Evolutionary conservation across 768 basidiomycete genomes (phyloP), one percentile per base, ranked within the genome.

Genomic region (Coprinellus aureogranulatus): DNA sequence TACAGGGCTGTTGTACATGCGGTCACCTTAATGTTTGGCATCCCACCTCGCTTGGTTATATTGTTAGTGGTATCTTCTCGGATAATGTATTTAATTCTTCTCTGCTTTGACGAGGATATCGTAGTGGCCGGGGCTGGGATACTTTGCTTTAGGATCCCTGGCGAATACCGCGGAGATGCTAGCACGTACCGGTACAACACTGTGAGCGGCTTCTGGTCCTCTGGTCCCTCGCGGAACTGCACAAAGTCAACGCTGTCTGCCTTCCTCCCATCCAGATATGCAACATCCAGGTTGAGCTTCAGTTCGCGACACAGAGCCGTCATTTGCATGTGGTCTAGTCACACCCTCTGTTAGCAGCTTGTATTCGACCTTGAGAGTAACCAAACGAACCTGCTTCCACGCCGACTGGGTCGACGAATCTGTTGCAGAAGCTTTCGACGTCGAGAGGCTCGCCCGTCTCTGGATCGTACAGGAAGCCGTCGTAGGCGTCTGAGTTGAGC

Each of bases 61-160:
- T 34, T 34, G 34, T 34, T 6, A 14, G 34, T 34, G 34, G 34
- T 44, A 44, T 22, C 41, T 18, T n/a, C 20, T 16, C 9, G 18
- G 10, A 39, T 44, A 5, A 22, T 25, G 1, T 31, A 14, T 5
- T 53, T 47, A 54, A n/a, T 18, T 22, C 39, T 46, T 53, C 48
- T 53, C 23, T 34, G 50, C 45, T 53, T 62, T 48, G 25, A 68
- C 63, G 12, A 91, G 73, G 50, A 94, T 87, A 72, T 95, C 93
- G 70, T 91, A 95, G 68, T 95, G 93, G 9, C 93, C 92, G 20
- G 93, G 92, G 49, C 92, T 92, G 57, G 12, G 49, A 53, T 53
- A 54, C 50, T 59, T 41, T 27, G 20, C 60, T 28, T 12, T 20
- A 55, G 37, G 31, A 57, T 50, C 11, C 10, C 34, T 34, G 5